Base-by-base conservation (phyloP, 2,329 filamentous ascomycete species). In the Trichophyton rubrum region DNA sequence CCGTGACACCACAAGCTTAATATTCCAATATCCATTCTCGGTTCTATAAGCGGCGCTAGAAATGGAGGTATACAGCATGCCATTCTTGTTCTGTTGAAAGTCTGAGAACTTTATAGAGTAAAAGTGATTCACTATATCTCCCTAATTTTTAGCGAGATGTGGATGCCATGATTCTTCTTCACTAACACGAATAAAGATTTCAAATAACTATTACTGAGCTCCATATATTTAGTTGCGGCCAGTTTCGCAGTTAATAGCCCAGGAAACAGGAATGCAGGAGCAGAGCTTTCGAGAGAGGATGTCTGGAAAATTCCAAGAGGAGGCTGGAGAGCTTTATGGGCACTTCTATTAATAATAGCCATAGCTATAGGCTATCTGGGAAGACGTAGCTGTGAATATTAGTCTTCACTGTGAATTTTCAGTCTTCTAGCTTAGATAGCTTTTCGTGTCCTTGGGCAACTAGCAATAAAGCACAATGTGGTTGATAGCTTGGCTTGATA, bases 41-140 rank as follows among this genome's bases (percentile, higher is more conserved):
- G 24, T 45, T 13, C 6, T 2, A n/a, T 60, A 24, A 22, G 58
- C 20, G 13, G 59, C 61, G 22, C 47, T 56, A 15, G 40, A 20
- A 22, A 62, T 60, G 20, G 17, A 30, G 15, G 17, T 15, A n/a
- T 15, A 35, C 2, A 58, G 49, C 35, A 35, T 45, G 15, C 35
- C 22, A 15, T 60, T 22, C 13, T 27, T 13, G 17, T 53, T 22
- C 13, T 8, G 15, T 3, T 58, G 17, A 35, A 62, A n/a, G 3
- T 58, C 59, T 9, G 38, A 24, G 33, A 60, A 62, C 17, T 60
- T 62, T 24, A 38, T 56, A 53, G 61, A 62, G 45, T 60, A 60
- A 17, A 24, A 47, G 51, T 62, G 61, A 35, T 60, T 58, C 43
- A 60, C 45, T 47, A 38, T 27, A 5, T 38, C 27, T 35, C 61